Evolutionary conservation across 169 alveolate genomes (phyloP).

Genomic region (Cystoisospora suis): DNA sequence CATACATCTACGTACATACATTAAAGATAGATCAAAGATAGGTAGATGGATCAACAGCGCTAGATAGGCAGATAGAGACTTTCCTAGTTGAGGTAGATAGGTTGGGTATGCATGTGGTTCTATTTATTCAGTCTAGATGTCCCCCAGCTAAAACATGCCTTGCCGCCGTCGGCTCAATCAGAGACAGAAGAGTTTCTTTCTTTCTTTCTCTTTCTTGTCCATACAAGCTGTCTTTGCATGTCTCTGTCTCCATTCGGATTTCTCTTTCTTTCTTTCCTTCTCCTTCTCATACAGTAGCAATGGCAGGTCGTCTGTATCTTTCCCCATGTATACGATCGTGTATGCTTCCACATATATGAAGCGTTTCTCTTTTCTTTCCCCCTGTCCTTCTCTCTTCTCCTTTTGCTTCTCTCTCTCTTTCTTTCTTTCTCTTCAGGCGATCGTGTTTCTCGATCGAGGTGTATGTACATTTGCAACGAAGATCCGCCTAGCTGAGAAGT

Average conservation of each 20-base stretch:
- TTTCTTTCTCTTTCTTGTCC: neutral
- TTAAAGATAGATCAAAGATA: too few relatives aligned
- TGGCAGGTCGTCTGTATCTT: neutral
- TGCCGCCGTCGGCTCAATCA: too few relatives aligned
- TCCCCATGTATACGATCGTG: neutral
- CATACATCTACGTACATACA: too few relatives aligned
- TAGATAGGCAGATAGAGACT: neutral
- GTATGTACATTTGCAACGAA: constrained; percentile 60
- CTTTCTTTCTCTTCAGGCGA: constrained; percentile 27
- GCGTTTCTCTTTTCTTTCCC: neutral
- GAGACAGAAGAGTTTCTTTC: too few relatives aligned
- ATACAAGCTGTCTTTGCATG: neutral
- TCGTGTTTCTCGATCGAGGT: constrained; percentile 54
- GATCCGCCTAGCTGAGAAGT: constrained; percentile 50
- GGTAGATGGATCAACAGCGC: too few relatives aligned
- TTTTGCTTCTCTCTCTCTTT: neutral
- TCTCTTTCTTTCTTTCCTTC: neutral
- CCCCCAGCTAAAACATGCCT: too few relatives aligned
- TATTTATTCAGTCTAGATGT: too few relatives aligned
- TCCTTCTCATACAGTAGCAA: neutral
- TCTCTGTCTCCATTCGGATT: too few relatives aligned
- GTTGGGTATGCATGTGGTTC: too few relatives aligned
- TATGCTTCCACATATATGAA: neutral
- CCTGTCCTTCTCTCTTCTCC: neutral
- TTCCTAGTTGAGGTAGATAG: too few relatives aligned